Evolutionary conservation across 2,329 filamentous ascomycete genomes (phyloP).

Genomic region (Alternaria rosae): DNA sequence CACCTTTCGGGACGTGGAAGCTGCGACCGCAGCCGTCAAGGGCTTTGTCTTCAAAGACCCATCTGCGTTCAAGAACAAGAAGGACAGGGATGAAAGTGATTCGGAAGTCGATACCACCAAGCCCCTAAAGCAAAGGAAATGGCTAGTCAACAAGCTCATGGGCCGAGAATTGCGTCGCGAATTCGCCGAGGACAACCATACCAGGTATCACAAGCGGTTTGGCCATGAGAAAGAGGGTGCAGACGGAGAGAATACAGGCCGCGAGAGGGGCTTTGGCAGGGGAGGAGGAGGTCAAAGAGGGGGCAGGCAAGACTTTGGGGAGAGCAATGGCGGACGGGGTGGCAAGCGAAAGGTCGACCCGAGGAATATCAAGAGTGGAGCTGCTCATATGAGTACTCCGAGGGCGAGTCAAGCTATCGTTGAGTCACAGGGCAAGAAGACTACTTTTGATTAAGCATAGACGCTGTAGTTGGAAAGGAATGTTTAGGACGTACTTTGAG

Average conservation of each 20-base stretch:
- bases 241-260: conserved; percentile 45
- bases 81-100: conserved; percentile 62
- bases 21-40: conserved; percentile 77
- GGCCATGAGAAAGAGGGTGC: conserved; percentile 68
- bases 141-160: conserved; percentile 85
- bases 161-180: conserved; percentile 86
- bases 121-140: conserved; percentile 62
- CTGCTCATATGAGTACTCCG: conserved; percentile 57
- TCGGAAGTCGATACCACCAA: conserved; percentile 55
- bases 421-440: conserved; percentile 79
- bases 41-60: conserved; percentile 78
- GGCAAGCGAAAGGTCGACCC: conserved; percentile 53
- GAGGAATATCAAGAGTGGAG: conserved; percentile 54
- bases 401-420: conserved; percentile 82
- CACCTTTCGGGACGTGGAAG: conserved; percentile 80
- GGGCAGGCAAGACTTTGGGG: conserved; percentile 38
- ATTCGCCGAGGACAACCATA: conserved; percentile 89
- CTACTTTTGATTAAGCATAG: conserved; percentile 69
- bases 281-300: conserved; percentile 38
- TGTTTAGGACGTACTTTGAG: not conserved
- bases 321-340: conserved; percentile 35
- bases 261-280: conserved; percentile 39
- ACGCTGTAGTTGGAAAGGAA: not conserved
- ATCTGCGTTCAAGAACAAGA: conserved; percentile 56
- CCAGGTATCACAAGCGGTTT: conserved; percentile 92